Percentiles rank a stretch among this genome's conserved stretches.
Evolutionary conservation across 2,329 filamentous ascomycete species (phyloP).

Genomic region (Fusarium longipes): DNA sequence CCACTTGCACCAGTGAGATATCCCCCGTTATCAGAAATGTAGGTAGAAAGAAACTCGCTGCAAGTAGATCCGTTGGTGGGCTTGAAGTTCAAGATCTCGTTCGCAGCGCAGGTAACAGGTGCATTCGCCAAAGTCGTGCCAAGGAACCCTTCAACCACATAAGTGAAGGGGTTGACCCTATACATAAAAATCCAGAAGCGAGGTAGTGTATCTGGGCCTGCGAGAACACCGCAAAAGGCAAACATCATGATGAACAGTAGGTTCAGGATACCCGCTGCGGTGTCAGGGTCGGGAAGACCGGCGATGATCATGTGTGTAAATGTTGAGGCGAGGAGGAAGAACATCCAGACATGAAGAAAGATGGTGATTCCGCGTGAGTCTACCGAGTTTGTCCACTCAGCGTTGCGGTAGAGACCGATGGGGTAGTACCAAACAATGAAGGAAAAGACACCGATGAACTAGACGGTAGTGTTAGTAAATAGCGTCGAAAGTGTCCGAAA

Average conservation of each 20-base stretch:
- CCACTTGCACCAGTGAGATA: slow-evolving; percentile 3
- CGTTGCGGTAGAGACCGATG: slow-evolving; percentile 70
- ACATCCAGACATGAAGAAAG: slow-evolving; percentile 71
- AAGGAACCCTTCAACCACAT: slow-evolving; percentile 75
- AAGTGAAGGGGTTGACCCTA: slow-evolving; percentile 78
- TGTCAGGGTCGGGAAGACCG: slow-evolving; percentile 71
- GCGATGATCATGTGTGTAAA: slow-evolving; percentile 74
- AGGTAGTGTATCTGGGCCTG: slow-evolving; percentile 68
- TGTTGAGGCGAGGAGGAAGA: slow-evolving; percentile 73
- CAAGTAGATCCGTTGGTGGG: slow-evolving; percentile 3
- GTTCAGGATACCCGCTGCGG: slow-evolving; percentile 72
- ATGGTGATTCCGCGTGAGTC: slow-evolving; percentile 67
- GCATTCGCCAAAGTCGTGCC: slow-evolving; percentile 71
- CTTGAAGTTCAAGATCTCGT: slow-evolving; percentile 8
- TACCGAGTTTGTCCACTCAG: slow-evolving; percentile 60
- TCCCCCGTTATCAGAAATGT: slow-evolving; percentile 1
- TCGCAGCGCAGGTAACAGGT: not conserved
- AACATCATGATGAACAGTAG: slow-evolving; percentile 71
- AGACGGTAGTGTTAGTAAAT: not conserved
- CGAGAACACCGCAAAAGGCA: slow-evolving; percentile 73
- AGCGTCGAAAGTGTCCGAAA: rapidly evolving
- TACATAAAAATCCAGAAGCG: slow-evolving; percentile 84
- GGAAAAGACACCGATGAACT: slow-evolving; percentile 59
- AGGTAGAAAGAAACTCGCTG: not conserved
- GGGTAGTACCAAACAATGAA: slow-evolving; percentile 77